These are phyloP conservation scores for Cadophora gregata DNA, from an alignment of 2,329 filamentous ascomycete genomes.

Conservation along the genomic window DNA sequence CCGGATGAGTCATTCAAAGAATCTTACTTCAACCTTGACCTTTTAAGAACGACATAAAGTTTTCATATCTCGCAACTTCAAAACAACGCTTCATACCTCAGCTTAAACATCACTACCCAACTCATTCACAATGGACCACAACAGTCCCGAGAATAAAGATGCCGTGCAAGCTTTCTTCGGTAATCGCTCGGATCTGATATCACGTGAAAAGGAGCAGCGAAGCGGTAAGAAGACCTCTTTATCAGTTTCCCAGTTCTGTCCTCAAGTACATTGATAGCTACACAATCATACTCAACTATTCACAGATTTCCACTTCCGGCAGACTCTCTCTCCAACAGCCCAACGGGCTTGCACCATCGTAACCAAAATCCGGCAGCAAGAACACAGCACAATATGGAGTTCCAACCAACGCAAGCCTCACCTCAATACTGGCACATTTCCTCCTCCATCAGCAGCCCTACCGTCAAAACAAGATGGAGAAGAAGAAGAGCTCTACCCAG, in stretches of 20 bases:
- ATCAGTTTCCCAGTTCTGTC: not conserved
- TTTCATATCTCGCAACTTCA: not conserved
- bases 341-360: conserved; percentile 78
- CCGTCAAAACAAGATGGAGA: conserved; percentile 31
- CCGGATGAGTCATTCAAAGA: conserved; percentile 20
- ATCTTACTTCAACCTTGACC: not conserved
- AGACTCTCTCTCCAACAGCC: conserved; percentile 77
- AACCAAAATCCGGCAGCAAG: conserved; percentile 74
- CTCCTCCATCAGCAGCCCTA: not conserved
- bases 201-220: conserved; percentile 30
- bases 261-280: not conserved
- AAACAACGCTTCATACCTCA: not conserved
- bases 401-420: conserved; percentile 40
- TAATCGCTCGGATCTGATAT: conserved; percentile 23
- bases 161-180: conserved; percentile 19
- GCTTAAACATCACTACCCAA: too few relatives aligned
- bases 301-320: conserved; percentile 69
- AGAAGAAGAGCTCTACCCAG: conserved; percentile 74
- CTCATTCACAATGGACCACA: conserved; percentile 14
- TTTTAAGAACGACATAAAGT: not conserved
- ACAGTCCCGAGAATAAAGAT: not conserved
- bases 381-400: conserved; percentile 78
- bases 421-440: too few relatives aligned
- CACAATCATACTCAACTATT: not conserved
- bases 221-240: conserved; percentile 27